Evolutionary conservation across 2,329 filamentous ascomycete species (phyloP).

Genomic region (Xylaria sp.): DNA sequence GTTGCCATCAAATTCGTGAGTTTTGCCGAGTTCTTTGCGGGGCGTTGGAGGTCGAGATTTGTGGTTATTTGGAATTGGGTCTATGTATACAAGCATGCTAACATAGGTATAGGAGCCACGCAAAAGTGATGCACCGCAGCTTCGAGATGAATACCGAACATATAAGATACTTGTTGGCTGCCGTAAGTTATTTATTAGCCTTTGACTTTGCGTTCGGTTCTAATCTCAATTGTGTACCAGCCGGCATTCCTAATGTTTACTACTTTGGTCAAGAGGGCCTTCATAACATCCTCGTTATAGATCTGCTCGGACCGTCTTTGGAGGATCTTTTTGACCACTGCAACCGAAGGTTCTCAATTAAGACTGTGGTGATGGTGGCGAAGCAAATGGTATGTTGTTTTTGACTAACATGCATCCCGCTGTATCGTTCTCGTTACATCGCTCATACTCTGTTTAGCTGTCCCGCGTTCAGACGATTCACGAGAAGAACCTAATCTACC

Average conservation of each 20-base stretch:
- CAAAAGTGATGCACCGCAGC: constrained; percentile 96
- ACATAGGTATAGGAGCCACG: constrained; percentile 75
- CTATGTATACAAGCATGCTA: constrained; percentile 6
- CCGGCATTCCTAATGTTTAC: constrained; percentile 98
- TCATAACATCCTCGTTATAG: constrained; percentile 98
- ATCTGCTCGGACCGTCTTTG: constrained; percentile 90
- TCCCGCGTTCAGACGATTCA: constrained; percentile 93
- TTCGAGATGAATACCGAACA: constrained; percentile 97
- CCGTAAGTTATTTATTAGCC: constrained; percentile 69
- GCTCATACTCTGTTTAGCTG: constrained; percentile 57
- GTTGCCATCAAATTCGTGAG: constrained; percentile 99
- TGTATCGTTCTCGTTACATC: background rate
- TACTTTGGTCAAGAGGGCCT: constrained; percentile 98
- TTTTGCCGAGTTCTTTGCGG: constrained; percentile 38
- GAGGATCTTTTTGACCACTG: constrained; percentile 98
- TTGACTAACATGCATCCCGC: background rate
- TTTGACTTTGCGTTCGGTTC: constrained; percentile 22
- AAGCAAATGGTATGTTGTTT: constrained; percentile 83
- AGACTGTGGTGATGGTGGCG: constrained; percentile 98
- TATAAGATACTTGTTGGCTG: constrained; percentile 99
- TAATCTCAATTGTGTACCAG: constrained; percentile 53
- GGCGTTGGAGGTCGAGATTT: background rate
- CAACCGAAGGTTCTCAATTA: constrained; percentile 91
- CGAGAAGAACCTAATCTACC: constrained; percentile 98
- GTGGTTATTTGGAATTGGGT: background rate